Percentiles rank a stretch among this genome's conserved stretches.
phyloP scores from a whole-genome alignment of 805 yeast species.

The Candida berthetii region DNA sequence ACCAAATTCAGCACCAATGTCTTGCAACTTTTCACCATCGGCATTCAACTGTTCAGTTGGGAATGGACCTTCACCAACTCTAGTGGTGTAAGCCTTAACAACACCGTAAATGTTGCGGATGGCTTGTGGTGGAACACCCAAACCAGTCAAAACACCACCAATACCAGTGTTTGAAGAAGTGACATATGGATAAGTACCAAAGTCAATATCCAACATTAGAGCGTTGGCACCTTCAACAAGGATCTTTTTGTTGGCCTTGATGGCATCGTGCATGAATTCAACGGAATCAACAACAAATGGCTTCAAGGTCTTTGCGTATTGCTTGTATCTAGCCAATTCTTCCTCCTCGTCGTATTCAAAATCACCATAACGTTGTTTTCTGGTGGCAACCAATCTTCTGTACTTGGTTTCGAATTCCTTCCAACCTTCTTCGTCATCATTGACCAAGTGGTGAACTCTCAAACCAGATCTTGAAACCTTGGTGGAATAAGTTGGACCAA shows the following conservation, averaged over 20 bases:
- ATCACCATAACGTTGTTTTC: constrained; percentile 88
- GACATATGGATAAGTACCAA: constrained; percentile 96
- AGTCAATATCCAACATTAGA: constrained; percentile 93
- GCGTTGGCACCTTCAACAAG: constrained; percentile 98
- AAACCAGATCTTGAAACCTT: constrained; percentile 96
- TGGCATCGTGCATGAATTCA: constrained; percentile 73
- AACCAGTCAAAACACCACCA: constrained; percentile 96
- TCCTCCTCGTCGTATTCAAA: constrained; percentile 82
- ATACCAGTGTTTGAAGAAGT: constrained; percentile 94
- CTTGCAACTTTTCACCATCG: constrained; percentile 81
- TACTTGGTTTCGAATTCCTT: constrained; percentile 77
- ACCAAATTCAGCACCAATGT: constrained; percentile 93
- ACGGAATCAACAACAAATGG: constrained; percentile 96
- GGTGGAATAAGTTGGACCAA: constrained; percentile 97
- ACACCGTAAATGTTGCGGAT: constrained; percentile 87
- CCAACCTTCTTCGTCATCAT: constrained; percentile 90
- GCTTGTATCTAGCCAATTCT: constrained; percentile 73
- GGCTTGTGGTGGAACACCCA: constrained; percentile 89
- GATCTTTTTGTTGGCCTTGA: constrained; percentile 74
- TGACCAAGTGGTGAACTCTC: constrained; percentile 92
- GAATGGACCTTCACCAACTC: constrained; percentile 99
- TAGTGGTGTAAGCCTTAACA: constrained; percentile 96
- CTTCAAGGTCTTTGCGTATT: constrained; percentile 62
- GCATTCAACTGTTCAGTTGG: constrained; percentile 94
- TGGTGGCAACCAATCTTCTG: constrained; percentile 69